These are phyloP conservation scores for Taphrina wiesneri DNA, from an alignment of 1,139 yeast genomes.

Conservation along the genomic window DNA sequence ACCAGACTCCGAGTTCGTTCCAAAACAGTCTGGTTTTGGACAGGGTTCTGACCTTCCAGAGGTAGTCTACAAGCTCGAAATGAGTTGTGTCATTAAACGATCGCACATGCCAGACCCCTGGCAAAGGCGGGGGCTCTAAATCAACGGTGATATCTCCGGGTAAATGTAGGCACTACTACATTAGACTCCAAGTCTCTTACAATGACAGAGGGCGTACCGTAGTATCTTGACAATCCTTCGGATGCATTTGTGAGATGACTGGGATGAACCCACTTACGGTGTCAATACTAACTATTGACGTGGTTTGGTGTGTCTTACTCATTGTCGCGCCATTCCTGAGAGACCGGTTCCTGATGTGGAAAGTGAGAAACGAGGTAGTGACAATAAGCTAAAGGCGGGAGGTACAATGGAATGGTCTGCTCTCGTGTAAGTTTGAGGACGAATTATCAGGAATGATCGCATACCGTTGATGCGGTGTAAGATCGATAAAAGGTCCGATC, in stretches of 20 bases:
- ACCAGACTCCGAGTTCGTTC: conserved; percentile 24
- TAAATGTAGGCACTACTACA: conserved; percentile 6
- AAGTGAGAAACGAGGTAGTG: conserved; percentile 19
- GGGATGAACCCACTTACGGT: conserved; percentile 11
- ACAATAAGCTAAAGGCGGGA: conserved; percentile 26
- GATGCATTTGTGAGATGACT: conserved; percentile 15
- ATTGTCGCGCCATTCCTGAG: conserved; percentile 22
- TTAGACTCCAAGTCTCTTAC: background rate
- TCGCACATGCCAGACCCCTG: conserved; percentile 29
- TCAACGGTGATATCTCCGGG: background rate
- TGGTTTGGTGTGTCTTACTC: background rate
- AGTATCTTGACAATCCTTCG: conserved; percentile 19
- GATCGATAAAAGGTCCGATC: conserved; percentile 22
- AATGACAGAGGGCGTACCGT: background rate
- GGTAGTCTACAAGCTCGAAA: conserved; percentile 32
- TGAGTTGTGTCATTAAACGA: conserved; percentile 14
- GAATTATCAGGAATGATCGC: background rate
- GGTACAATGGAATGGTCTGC: conserved; percentile 7
- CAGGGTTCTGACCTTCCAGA: conserved; percentile 19
- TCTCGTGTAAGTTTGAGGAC: background rate
- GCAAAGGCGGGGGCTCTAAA: conserved; percentile 23
- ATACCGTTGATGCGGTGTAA: conserved; percentile 19
- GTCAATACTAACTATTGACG: background rate
- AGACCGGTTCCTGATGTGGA: background rate
- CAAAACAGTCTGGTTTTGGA: conserved; percentile 19